Evolutionary conservation across 1,284 basidiomycete genomes (phyloP).

Genomic region (Rhodotorula sp.): DNA sequence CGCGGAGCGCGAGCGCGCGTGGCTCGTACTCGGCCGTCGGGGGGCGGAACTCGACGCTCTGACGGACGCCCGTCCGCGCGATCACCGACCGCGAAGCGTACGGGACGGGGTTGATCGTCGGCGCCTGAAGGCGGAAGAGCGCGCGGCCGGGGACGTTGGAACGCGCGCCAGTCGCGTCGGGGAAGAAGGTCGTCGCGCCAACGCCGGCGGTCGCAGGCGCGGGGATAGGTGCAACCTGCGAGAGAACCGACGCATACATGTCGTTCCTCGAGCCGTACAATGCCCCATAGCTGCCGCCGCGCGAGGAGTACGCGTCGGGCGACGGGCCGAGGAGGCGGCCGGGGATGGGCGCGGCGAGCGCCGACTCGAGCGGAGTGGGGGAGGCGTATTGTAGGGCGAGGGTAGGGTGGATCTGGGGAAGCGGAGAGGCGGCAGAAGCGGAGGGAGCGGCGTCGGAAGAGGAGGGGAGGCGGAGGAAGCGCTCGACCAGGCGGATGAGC

Average conservation of each 20-base stretch:
- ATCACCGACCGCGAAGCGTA: slow-evolving; percentile 14
- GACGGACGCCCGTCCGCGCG: not conserved
- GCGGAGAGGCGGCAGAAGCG: not conserved
- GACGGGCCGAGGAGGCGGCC: slow-evolving; percentile 36
- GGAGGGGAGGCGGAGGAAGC: slow-evolving; percentile 29
- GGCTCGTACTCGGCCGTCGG: slow-evolving; percentile 32
- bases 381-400: slow-evolving; percentile 38
- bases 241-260: slow-evolving; percentile 32
- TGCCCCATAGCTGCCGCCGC: not conserved
- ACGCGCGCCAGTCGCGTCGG: slow-evolving; percentile 29
- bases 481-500: slow-evolving; percentile 34
- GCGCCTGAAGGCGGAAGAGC: slow-evolving; percentile 22
- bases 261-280: slow-evolving; percentile 1
- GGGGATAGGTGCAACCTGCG: slow-evolving; percentile 20
- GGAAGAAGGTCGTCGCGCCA: slow-evolving; percentile 34
- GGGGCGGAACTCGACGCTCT: slow-evolving; percentile 16
- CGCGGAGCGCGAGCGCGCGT: slow-evolving; percentile 10
- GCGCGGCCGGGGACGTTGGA: slow-evolving; percentile 39
- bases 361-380: slow-evolving; percentile 31
- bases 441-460: not conserved
- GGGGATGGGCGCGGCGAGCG: slow-evolving; percentile 26
- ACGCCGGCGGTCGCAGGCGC: not conserved
- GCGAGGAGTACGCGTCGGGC: not conserved
- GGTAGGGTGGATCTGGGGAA: slow-evolving; percentile 36
- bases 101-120: slow-evolving; percentile 19